Evolutionary conservation across 1,284 basidiomycete genomes (phyloP), one percentile per base, ranked within the genome.

Genomic region (Heterobasidion irregulare): DNA sequence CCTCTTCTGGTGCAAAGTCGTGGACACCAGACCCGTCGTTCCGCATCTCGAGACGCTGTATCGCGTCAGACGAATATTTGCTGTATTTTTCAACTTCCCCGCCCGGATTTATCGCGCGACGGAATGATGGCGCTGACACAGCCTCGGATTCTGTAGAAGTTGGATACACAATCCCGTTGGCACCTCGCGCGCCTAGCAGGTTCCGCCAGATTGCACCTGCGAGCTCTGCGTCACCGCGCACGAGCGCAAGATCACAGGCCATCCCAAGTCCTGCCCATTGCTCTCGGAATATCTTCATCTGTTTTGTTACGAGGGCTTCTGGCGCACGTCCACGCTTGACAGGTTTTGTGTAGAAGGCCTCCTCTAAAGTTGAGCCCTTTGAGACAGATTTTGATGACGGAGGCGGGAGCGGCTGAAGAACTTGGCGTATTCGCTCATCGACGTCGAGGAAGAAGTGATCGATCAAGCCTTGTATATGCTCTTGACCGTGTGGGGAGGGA

Each of bases 391-490:
- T 44, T 52, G 61, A 49, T 60, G 50, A 59, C 35, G 47, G 59
- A 56, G 53, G 46, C 51, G 57, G 49, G 50, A 53, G 57, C 18
- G 41, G 71, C 60, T 13, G 68, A 57, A 95, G 82, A 62, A 97
- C 80, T 55, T 83, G 70, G 16, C 95, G 86, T 63, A 98, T 89
- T 58, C 95, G 87, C 64, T 91, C 87, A 67, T 98, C 96, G 59
- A 94, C 82, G 67, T 99, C 93, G 62, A 95, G 78, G 77, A 99
- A 99, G 75, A 96, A 97, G 72, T 98, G 94, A 70, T 96, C 94
- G 61, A 98, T 79, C 54, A 98, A 77, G 50, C 86, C 92, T 72
- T 94, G 87, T 59, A 86, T 72, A 72, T 87, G 84, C 60, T 80
- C 69, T 59, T 74, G 72, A 19, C 88, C 89, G 50, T 85, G 75